phyloP scores from a whole-genome alignment of 768 basidiomycete species.

The Saitozyma podzolica region DNA sequence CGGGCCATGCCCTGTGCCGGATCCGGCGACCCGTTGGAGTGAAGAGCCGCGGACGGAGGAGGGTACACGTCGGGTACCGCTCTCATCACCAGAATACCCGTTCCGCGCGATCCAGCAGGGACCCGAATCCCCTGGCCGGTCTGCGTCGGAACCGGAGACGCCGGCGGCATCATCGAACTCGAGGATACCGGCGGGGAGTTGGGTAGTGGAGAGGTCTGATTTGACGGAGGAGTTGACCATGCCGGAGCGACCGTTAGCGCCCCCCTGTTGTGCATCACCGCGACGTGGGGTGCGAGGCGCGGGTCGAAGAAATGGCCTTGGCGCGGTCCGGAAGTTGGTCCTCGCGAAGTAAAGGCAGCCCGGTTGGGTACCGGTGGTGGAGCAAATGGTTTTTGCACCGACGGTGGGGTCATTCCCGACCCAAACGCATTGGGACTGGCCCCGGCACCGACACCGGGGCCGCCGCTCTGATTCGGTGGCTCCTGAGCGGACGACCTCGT shows the following conservation, averaged over 20 bases:
- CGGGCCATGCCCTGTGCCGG: not conserved
- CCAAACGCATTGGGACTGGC: not conserved
- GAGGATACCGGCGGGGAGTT: too few relatives aligned
- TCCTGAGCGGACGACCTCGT: not conserved
- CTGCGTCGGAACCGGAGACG: not conserved
- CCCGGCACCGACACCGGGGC: not conserved
- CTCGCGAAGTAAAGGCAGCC: not conserved
- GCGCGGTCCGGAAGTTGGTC: not conserved
- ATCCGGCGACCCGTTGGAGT: not conserved
- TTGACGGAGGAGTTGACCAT: slow-evolving; percentile 2
- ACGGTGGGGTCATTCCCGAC: not conserved
- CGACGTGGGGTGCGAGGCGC: slow-evolving; percentile 12
- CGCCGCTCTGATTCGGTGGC: not conserved
- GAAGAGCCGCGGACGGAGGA: not conserved
- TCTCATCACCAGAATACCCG: slow-evolving; percentile 7
- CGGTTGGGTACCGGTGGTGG: too few relatives aligned
- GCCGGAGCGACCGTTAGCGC: slow-evolving; percentile 8
- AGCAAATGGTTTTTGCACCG: not conserved
- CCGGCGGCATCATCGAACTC: not conserved
- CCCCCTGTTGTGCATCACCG: slow-evolving; percentile 8
- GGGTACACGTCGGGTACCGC: slow-evolving; percentile 23
- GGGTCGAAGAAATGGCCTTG: slow-evolving; percentile 14
- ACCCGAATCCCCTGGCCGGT: slow-evolving; percentile 4
- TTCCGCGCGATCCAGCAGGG: slow-evolving; percentile 6
- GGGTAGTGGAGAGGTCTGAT: not conserved